A percentile compares a stretch with the other conserved stretches of the same genome.
Conservation (phyloP, 805 yeast species). For the Pichia manshurica region DNA sequence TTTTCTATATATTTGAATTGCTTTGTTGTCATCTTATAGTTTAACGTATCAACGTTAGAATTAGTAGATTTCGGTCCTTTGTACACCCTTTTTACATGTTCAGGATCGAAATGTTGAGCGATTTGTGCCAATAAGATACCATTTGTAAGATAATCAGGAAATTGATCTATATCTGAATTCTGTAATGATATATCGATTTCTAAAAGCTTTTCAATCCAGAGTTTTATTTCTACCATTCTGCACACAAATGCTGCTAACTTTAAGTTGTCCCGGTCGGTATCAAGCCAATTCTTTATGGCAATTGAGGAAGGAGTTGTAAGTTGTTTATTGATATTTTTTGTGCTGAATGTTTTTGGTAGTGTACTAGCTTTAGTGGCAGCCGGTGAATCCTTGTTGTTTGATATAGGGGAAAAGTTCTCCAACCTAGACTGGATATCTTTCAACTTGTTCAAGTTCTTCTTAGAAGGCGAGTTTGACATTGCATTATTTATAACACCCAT, state of each 20-base stretch:
- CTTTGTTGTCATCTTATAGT: conserved; percentile 35
- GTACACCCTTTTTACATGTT: conserved; percentile 51
- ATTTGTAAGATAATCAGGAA: conserved; percentile 64
- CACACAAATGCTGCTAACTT: conserved; percentile 45
- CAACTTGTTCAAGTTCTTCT: conserved; percentile 31
- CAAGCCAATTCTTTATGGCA: conserved; percentile 24
- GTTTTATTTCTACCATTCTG: conserved; percentile 44
- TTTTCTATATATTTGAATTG: conserved; percentile 92
- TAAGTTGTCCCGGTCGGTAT: conserved; percentile 24
- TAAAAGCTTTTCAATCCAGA: conserved; percentile 40
- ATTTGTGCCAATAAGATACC: conserved; percentile 83
- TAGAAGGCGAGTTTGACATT: conserved; percentile 33
- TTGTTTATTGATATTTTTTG: conserved; percentile 8
- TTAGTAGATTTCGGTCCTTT: conserved; percentile 31
- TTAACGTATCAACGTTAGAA: conserved; percentile 13
- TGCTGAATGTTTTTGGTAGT: conserved; percentile 7
- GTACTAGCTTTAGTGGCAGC: neutral
- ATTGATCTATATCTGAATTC: conserved; percentile 39
- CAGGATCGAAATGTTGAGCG: conserved; percentile 66
- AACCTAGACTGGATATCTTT: conserved; percentile 27
- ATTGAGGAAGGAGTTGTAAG: conserved; percentile 7
- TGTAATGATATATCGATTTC: conserved; percentile 22
- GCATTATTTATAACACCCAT: conserved; percentile 32
- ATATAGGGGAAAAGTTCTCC: neutral
- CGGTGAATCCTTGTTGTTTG: neutral